Percentiles rank a stretch among this genome's conserved stretches.
phyloP scores from a whole-genome alignment of 495 filamentous ascomycete species.

The Trichocladium uniseriatum region DNA sequence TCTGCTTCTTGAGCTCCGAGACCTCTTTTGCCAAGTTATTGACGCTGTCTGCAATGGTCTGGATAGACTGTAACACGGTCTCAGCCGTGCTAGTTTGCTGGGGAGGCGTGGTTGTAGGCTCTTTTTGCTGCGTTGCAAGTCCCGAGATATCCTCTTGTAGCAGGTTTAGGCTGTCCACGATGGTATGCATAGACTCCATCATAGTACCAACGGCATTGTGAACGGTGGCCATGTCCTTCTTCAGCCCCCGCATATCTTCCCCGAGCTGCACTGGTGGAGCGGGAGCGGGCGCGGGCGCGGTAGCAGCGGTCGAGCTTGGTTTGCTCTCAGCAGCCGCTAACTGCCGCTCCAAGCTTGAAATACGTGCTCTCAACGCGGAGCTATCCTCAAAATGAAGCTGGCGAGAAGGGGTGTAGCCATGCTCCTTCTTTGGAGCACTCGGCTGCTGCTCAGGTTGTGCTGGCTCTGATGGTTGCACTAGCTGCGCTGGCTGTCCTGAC shows the following conservation, averaged over 20 bases:
- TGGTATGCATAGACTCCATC: conserved; percentile 18
- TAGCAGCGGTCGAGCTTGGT: neutral
- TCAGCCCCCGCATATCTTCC: conserved; percentile 3
- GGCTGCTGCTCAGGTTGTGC: neutral
- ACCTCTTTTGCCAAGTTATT: conserved; percentile 8
- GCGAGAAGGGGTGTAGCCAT: neutral
- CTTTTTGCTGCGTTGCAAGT: neutral
- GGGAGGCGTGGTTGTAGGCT: neutral
- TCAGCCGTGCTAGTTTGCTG: neutral
- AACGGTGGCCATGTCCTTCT: conserved; percentile 1
- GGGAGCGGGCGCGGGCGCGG: no score
- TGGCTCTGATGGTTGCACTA: no score
- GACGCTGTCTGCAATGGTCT: conserved; percentile 3
- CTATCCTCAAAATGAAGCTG: neutral
- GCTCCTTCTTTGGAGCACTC: neutral
- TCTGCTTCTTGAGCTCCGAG: conserved; percentile 4
- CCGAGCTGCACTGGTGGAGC: neutral
- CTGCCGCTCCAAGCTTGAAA: conserved; percentile 7
- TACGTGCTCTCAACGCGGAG: neutral
- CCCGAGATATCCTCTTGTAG: conserved; percentile 4
- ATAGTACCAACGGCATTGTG: conserved; percentile 7
- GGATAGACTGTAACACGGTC: conserved; percentile 6
- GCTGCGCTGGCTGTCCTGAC: no score
- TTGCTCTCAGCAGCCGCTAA: conserved; percentile 9
- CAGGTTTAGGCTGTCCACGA: conserved; percentile 6